These are phyloP conservation scores for Cyberlindnera suaveolens DNA, from an alignment of 805 yeast species.

Conservation along the genomic window DNA sequence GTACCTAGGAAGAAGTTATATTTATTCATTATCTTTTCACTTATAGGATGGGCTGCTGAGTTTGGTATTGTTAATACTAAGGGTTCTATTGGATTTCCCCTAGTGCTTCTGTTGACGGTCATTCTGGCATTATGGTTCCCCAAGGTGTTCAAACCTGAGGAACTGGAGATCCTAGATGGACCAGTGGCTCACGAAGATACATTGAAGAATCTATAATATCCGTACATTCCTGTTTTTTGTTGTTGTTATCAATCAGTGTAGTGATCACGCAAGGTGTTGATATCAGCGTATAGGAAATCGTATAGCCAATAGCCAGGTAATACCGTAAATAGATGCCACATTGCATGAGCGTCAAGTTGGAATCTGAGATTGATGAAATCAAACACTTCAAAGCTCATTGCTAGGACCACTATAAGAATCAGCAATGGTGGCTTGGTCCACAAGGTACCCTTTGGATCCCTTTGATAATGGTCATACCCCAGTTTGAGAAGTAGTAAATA, in stretches of 20 bases:
- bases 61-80: constrained; percentile 78
- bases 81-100: constrained; percentile 94
- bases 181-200: constrained; percentile 54
- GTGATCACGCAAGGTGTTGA: constrained; percentile 29
- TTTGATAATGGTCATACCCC: constrained; percentile 26
- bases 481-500: constrained; percentile 37
- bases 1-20: constrained; percentile 32
- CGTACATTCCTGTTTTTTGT: no score
- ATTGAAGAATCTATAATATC: constrained; percentile 33
- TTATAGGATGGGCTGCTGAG: constrained; percentile 71
- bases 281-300: constrained; percentile 47
- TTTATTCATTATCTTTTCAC: constrained; percentile 50
- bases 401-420: constrained; percentile 50
- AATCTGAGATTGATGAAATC: constrained; percentile 75
- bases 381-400: constrained; percentile 86
- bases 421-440: constrained; percentile 43
- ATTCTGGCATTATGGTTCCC: constrained; percentile 64
- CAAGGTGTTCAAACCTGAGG: constrained; percentile 50
- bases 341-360: constrained; percentile 82
- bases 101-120: constrained; percentile 63
- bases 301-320: constrained; percentile 76
- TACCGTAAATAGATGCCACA: constrained; percentile 90
- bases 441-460: constrained; percentile 13
- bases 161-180: constrained; percentile 59
- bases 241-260: neutral